Evolutionary conservation across 2,329 filamentous ascomycete genomes (phyloP).

Genomic region (Diaporthe citriasiana): DNA sequence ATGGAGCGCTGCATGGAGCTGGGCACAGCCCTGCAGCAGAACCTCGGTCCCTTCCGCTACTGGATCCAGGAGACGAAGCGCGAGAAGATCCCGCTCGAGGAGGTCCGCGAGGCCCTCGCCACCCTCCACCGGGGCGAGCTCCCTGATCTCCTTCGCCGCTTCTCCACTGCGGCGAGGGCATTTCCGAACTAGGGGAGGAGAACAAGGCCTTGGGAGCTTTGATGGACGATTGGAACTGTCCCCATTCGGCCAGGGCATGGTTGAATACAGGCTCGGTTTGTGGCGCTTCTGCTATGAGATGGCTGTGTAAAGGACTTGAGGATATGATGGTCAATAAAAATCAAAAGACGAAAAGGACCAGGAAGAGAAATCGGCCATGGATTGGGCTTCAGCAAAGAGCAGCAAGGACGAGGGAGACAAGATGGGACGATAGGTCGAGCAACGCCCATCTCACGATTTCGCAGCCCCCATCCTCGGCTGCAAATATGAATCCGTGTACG

Average conservation of each 20-base stretch:
- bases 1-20: slow-evolving; percentile 59
- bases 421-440: background rate
- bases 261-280: background rate
- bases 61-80: slow-evolving; percentile 60
- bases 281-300: background rate
- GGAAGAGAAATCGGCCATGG: background rate
- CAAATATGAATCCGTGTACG: background rate
- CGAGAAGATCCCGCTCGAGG: slow-evolving; percentile 51
- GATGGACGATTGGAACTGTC: background rate
- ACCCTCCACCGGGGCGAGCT: slow-evolving; percentile 54
- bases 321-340: background rate
- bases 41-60: slow-evolving; percentile 63
- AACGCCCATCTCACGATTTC: background rate
- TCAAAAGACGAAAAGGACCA: background rate
- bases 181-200: slow-evolving; percentile 48
- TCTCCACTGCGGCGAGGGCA: slow-evolving; percentile 52
- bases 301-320: no score
- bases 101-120: slow-evolving; percentile 55
- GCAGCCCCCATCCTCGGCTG: background rate
- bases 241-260: no score
- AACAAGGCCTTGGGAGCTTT: background rate
- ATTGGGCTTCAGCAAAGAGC: background rate
- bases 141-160: slow-evolving; percentile 53
- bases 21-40: slow-evolving; percentile 57
- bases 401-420: background rate